These are phyloP conservation scores for Colletotrichum sp. DNA, from an alignment of 2,329 filamentous ascomycete genomes.

Conservation along the genomic window DNA sequence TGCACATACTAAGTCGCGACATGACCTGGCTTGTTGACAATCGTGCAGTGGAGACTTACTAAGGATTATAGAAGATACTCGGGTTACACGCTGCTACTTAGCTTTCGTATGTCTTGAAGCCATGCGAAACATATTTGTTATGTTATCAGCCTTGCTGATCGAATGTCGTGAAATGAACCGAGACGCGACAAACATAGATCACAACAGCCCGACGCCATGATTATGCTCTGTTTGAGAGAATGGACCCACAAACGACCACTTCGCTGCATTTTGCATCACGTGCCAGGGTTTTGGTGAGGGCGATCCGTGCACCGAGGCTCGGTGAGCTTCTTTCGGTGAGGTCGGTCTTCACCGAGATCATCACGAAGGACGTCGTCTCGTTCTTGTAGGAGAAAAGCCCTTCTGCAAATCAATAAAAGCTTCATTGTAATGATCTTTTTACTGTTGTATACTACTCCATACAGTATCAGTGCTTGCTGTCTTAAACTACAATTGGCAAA, in stretches of 20 bases:
- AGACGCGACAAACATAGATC: not conserved
- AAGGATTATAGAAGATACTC: not conserved
- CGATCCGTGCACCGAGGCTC: not conserved
- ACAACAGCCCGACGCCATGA: not conserved
- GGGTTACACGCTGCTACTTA: not conserved
- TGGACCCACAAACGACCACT: not conserved
- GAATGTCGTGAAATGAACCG: not conserved
- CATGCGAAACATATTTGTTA: too few species aligned
- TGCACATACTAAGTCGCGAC: slow-evolving; percentile 9
- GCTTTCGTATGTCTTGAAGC: not conserved
- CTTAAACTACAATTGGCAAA: too few species aligned
- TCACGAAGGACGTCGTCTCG: not conserved
- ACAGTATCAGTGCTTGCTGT: too few species aligned
- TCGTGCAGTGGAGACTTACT: not conserved
- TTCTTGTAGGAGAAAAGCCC: not conserved
- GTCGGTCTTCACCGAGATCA: not conserved
- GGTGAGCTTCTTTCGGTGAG: not conserved
- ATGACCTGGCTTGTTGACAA: not conserved
- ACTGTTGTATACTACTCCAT: too few species aligned
- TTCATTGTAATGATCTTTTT: too few species aligned
- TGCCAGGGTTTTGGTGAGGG: not conserved
- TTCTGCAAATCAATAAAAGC: too few species aligned
- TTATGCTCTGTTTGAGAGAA: not conserved
- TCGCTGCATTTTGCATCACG: not conserved
- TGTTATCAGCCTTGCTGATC: not conserved